Evolutionary conservation across 2,329 filamentous ascomycete species (phyloP), one percentile per base, ranked within the genome.

Genomic region (Colletotrichum caudatum): DNA sequence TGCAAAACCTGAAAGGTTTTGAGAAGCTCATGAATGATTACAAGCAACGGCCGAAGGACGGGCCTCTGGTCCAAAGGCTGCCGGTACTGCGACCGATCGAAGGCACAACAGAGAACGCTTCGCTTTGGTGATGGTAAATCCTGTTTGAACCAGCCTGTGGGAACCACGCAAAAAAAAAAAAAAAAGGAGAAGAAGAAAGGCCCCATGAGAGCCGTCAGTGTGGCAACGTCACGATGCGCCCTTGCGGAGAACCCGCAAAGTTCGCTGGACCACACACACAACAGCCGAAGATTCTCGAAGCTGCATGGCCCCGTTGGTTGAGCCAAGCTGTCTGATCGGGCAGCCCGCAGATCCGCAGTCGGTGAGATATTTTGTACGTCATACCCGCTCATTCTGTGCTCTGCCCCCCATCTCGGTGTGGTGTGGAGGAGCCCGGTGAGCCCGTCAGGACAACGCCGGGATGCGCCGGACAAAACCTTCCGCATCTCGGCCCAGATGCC

Each of bases 1-100:
- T 64, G 5, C 20, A 35, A 6, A 23, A 23, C 8, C 14, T 71
- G 9, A 14, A 37, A 2, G 26, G 5, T 6, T 46, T 63, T 5
- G 26, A 35, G 4, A 23, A 33, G 0, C 44, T 70, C 33, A 57
- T 70, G 14, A 26, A 14, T 9, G 50, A 18, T 2, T 53, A 70
- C 18, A 50, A 57, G 23, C 33, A 46, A 20, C 64, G 69, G 7
- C 57, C 51, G 6, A 63, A 11, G 18, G 51, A 59, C 2, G 69
- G 56, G 12, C 69, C 69, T n/a, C 56, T 71, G 37, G 14, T 63
- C 11, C 56, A 64, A 8, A 71, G 57, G 51, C n/a, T 63, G 48
- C 14, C 33, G n/a, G 46, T 26, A 2, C 2, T 62, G 39, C 14
- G 3, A 16, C 3, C 20, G 26, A 20, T 29, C 16, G 5, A 53